Evolutionary conservation across 768 basidiomycete genomes (phyloP).

Genomic region (Amanita exitialis): DNA sequence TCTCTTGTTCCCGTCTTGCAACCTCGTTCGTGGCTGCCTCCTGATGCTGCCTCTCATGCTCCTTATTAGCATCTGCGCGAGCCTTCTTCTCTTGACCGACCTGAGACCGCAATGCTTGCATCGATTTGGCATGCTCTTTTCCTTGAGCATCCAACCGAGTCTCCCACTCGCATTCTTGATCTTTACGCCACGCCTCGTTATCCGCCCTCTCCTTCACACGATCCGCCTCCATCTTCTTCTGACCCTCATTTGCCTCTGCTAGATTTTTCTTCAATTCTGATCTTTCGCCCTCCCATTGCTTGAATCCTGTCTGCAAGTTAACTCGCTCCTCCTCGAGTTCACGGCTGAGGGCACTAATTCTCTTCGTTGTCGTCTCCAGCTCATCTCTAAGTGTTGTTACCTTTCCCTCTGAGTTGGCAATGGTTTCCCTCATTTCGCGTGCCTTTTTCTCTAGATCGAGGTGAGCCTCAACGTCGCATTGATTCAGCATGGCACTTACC

Average conservation of each 20-base stretch:
- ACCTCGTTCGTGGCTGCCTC: too few species aligned
- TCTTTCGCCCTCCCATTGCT: neutral
- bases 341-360: neutral
- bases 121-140: neutral
- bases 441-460: too few species aligned
- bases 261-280: neutral
- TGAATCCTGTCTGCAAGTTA: neutral
- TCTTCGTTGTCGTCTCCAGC: too few species aligned
- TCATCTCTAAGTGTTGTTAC: too few species aligned
- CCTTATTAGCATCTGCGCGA: too few species aligned
- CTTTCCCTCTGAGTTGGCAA: too few species aligned
- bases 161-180: neutral
- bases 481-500: too few species aligned
- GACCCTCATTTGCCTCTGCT: neutral
- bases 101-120: neutral
- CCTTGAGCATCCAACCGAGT: neutral
- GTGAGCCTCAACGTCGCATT: too few species aligned
- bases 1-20: too few species aligned
- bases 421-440: too few species aligned
- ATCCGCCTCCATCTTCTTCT: neutral
- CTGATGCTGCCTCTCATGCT: too few species aligned
- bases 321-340: neutral
- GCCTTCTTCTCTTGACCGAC: neutral
- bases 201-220: neutral
- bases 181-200: neutral